phyloP scores from a whole-genome alignment of 495 filamentous ascomycete species.

The Parachaetomium inaequale region DNA sequence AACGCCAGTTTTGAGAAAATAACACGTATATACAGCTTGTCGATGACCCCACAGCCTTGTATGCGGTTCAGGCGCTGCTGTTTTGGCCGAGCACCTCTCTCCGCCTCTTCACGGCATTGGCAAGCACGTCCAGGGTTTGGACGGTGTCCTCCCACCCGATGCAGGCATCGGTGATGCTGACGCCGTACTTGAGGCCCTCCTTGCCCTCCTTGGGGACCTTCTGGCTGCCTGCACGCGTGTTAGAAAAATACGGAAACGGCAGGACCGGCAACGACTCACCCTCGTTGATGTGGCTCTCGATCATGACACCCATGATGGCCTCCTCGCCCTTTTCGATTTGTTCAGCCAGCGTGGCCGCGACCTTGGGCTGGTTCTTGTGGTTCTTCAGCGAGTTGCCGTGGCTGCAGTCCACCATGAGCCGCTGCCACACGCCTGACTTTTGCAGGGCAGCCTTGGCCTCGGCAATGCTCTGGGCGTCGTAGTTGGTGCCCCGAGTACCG shows the following conservation, averaged over 20 bases:
- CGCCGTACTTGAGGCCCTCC: slow-evolving; percentile 83
- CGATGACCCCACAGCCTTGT: not conserved
- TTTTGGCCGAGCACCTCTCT: slow-evolving; percentile 44
- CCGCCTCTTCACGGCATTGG: slow-evolving; percentile 71
- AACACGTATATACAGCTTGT: not conserved
- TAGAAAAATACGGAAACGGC: slow-evolving; percentile 14
- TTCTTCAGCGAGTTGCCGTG: slow-evolving; percentile 96
- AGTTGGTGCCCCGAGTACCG: slow-evolving; percentile 92
- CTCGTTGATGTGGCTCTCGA: slow-evolving; percentile 95
- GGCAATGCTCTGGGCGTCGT: slow-evolving; percentile 75
- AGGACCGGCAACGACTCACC: slow-evolving; percentile 45
- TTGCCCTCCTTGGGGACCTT: slow-evolving; percentile 91
- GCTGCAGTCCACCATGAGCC: slow-evolving; percentile 97
- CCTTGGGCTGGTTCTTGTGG: slow-evolving; percentile 96
- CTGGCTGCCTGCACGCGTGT: slow-evolving; percentile 62
- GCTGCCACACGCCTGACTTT: slow-evolving; percentile 45
- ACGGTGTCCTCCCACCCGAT: slow-evolving; percentile 95
- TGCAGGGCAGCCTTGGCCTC: slow-evolving; percentile 35
- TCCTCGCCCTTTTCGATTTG: slow-evolving; percentile 83
- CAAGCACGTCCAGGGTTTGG: slow-evolving; percentile 69
- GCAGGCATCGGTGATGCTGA: slow-evolving; percentile 97
- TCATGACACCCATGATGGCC: slow-evolving; percentile 96
- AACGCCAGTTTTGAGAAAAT: slow-evolving; percentile 1
- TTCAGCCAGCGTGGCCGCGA: slow-evolving; percentile 74
- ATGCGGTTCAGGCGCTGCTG: slow-evolving; percentile 7